Percentiles rank a stretch among this genome's conserved stretches.
Evolutionary conservation across 768 basidiomycete genomes (phyloP).

Genomic region (Clitopilus passeckerianus): DNA sequence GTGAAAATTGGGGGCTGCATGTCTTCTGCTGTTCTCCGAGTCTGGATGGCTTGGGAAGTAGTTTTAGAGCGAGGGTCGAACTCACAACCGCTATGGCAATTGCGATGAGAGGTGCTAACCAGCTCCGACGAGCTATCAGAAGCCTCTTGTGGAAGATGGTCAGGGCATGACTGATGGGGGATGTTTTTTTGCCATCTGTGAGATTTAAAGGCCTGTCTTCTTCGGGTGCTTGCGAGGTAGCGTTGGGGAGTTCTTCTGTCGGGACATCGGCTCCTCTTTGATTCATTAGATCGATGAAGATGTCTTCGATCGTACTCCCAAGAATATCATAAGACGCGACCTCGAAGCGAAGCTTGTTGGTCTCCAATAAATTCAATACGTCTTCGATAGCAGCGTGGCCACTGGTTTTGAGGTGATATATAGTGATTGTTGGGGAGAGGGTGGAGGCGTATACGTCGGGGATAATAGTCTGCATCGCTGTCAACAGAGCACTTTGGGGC

Average conservation of each 20-base stretch:
- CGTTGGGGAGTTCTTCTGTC: neutral
- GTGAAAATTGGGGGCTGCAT: constrained; percentile 25
- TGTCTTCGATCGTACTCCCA: constrained; percentile 58
- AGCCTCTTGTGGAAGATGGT: constrained; percentile 57
- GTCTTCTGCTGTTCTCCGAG: constrained; percentile 37
- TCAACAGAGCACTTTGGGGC: constrained; percentile 19
- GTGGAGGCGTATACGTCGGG: constrained; percentile 30
- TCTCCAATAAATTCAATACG: constrained; percentile 43
- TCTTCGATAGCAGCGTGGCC: constrained; percentile 40
- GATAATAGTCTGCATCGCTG: constrained; percentile 28
- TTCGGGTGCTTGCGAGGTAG: constrained; percentile 10
- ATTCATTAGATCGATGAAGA: constrained; percentile 56
- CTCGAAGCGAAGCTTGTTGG: constrained; percentile 20
- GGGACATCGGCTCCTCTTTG: constrained; percentile 17
- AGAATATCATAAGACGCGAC: constrained; percentile 48
- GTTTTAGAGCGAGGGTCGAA: neutral
- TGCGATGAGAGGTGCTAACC: constrained; percentile 45
- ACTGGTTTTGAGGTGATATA: constrained; percentile 44
- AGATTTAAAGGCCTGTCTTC: constrained; percentile 14
- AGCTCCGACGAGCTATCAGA: constrained; percentile 47
- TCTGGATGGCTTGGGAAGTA: constrained; percentile 48
- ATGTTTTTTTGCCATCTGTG: constrained; percentile 35
- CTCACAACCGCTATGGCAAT: constrained; percentile 30
- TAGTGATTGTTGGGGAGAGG: constrained; percentile 26
- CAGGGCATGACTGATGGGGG: constrained; percentile 45